These are phyloP conservation scores for Talaromyces sp. DNA, from an alignment of 2,329 filamentous ascomycete genomes.

Conservation along the genomic window DNA sequence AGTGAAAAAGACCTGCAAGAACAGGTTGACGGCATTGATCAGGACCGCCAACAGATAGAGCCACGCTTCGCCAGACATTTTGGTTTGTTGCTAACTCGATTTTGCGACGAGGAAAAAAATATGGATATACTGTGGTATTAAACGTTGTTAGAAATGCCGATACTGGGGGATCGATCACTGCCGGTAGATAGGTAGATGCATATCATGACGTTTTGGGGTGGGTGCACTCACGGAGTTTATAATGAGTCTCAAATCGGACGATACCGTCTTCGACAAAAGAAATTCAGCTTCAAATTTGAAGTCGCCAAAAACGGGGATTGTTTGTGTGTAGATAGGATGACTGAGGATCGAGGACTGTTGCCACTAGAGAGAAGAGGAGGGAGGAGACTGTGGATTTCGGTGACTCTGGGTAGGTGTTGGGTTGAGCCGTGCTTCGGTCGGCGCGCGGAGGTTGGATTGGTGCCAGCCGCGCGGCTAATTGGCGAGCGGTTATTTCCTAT, in stretches of 20 bases:
- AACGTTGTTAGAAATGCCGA: not conserved
- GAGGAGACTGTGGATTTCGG: conserved; percentile 1
- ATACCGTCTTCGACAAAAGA: not conserved
- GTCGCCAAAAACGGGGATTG: not conserved
- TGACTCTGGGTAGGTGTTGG: not conserved
- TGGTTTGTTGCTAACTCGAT: conserved; percentile 32
- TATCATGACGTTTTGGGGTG: not conserved
- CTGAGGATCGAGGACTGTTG: not conserved
- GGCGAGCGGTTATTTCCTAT: conserved; percentile 1
- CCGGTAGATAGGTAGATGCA: not conserved
- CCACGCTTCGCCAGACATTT: conserved; percentile 97
- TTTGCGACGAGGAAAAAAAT: not conserved
- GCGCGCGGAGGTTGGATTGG: not conserved
- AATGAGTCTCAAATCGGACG: not conserved
- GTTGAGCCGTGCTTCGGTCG: not conserved
- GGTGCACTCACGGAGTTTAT: conserved; percentile 1
- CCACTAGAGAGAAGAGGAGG: not conserved
- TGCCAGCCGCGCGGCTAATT: conserved; percentile 8
- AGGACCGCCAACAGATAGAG: conserved; percentile 95
- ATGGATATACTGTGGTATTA: not conserved
- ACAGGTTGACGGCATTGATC: conserved; percentile 99
- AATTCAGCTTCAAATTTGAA: too few relatives aligned
- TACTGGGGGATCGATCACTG: not conserved
- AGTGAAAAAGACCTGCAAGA: conserved; percentile 99
- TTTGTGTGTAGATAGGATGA: not conserved